phyloP scores from a whole-genome alignment of 306 rosid species.

The Aeschynomene evenia region DNA sequence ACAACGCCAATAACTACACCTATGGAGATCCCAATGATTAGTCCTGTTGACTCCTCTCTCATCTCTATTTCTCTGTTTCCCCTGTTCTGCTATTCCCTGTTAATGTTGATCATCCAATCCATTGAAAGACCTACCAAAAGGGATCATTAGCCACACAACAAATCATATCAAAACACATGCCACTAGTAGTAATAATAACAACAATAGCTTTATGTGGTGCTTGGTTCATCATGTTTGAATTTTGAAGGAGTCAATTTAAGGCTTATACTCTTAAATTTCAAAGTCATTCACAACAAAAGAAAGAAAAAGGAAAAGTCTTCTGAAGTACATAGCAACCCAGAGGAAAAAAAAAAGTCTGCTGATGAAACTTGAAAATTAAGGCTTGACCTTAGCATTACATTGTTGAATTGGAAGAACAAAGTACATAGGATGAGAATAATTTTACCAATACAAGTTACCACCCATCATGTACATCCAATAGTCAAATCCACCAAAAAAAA shows the following conservation, averaged over 20 bases:
- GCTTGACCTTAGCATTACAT: constrained; percentile 22
- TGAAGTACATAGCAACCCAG: neutral
- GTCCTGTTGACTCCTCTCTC: constrained; percentile 81
- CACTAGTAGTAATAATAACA: constrained; percentile 6
- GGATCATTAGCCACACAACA: constrained; percentile 15
- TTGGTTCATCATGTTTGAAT: constrained; percentile 25
- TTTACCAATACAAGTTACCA: constrained; percentile 10
- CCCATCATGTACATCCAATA: constrained; percentile 7
- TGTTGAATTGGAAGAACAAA: constrained; percentile 21
- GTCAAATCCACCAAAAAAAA: constrained; percentile 28
- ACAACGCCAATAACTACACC: constrained; percentile 91
- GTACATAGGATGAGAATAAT: constrained; percentile 6
- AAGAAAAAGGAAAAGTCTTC: constrained; percentile 19
- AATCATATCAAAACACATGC: constrained; percentile 7
- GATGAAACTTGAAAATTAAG: constrained; percentile 29
- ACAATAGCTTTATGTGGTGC: neutral
- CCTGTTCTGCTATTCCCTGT: constrained; percentile 34
- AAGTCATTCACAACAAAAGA: constrained; percentile 26
- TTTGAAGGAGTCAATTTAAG: constrained; percentile 39
- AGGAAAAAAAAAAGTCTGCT: constrained; percentile 23
- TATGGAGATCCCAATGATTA: constrained; percentile 87
- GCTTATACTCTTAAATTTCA: constrained; percentile 30
- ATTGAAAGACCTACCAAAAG: constrained; percentile 48
- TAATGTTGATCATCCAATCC: constrained; percentile 55
- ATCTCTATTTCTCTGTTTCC: constrained; percentile 42